Percentiles rank a stretch among this genome's conserved stretches.
Conservation (phyloP, 192 early-diverging fungal genomes). For the Oehlia diaphana region DNA sequence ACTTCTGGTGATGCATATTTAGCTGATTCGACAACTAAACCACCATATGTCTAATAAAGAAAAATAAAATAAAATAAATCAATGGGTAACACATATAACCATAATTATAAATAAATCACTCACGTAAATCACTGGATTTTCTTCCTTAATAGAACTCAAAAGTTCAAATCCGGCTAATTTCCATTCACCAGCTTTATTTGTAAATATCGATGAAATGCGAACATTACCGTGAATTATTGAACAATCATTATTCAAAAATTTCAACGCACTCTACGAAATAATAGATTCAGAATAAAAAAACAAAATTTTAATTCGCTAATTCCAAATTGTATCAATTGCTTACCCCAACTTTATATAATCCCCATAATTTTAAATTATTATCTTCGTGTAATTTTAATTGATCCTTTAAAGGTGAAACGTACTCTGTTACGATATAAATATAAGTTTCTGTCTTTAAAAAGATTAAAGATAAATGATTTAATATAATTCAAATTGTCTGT, state of each 20-base stretch:
- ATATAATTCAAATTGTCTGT: background rate
- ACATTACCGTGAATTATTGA: constrained; percentile 87
- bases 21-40: constrained; percentile 60
- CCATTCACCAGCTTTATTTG: constrained; percentile 93
- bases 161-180: constrained; percentile 89
- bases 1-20: constrained; percentile 78
- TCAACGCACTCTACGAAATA: constrained; percentile 66
- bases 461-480: background rate
- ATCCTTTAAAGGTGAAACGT: constrained; percentile 67
- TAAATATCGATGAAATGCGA: constrained; percentile 75
- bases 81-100: background rate
- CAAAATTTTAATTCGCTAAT: background rate
- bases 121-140: constrained; percentile 61
- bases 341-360: constrained; percentile 88
- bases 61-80: background rate
- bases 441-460: constrained; percentile 60
- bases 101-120: constrained; percentile 6
- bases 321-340: constrained; percentile 20
- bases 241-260: constrained; percentile 87
- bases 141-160: constrained; percentile 69
- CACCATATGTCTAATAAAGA: constrained; percentile 56
- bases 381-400: constrained; percentile 51
- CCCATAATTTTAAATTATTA: constrained; percentile 73
- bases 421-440: constrained; percentile 90
- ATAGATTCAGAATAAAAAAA: background rate